Evolutionary conservation across 2,329 filamentous ascomycete genomes (phyloP), one percentile per base, ranked within the genome.

Genomic region (Blastomyces parvus): DNA sequence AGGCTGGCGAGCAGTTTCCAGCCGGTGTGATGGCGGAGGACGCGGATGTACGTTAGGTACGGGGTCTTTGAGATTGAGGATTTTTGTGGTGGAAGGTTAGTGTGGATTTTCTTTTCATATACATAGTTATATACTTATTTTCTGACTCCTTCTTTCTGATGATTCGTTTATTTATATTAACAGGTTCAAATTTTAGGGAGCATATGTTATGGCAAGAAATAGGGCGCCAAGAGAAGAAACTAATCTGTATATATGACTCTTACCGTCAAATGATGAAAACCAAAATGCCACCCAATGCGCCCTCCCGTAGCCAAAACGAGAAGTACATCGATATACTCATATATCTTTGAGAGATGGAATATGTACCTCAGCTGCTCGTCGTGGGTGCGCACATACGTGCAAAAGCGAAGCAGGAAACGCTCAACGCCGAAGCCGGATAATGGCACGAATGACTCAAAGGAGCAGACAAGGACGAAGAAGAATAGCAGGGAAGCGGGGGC

Each of bases 261-360:
- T 27, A 62, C 60, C 2, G 70, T 72, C n/a, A 72, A 65, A 65
- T 72, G 73, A 64, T 73, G 69, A 48, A 73, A 70, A 22, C 67
- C 69, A 63, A 73, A 72, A 63, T 73, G 71, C 27, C 68, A 60
- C 42, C 68, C 68, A 46, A 74, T 67, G 13, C 57, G 33, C 1
- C 67, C 67, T 2, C 71, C 69, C 11, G 64, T 63, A 11, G 72
- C 71, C 4, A 70, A 65, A n/a, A 74, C 69, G 60, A 66, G 69
- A 40, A 74, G 66, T 17, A 73, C 69, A 59, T 74, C 71, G 33
- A 72, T 52, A 62, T 72, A 72, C 59, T 74, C 71, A 61, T 73
- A 73, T 50, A 74, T 69, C 61, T 72, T 74, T 56, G 70, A 72
- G 9, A 66, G 61, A 56, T 73, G 70, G 53, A 68, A 74, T 7